phyloP scores from a whole-genome alignment of 129 eudicot species.

The Ambrosia trifida region DNA sequence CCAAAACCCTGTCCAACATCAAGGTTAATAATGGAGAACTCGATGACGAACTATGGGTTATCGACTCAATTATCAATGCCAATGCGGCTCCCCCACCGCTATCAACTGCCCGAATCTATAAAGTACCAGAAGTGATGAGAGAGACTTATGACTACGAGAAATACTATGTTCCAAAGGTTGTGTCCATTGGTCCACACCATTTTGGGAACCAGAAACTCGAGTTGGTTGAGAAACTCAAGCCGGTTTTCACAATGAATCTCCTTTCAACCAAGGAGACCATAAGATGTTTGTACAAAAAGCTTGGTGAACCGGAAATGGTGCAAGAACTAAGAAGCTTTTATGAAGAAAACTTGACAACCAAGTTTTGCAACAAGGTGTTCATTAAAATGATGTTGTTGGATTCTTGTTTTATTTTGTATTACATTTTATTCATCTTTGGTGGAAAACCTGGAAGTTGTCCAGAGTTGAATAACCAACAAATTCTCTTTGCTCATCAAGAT shows the following conservation, averaged over 20 bases:
- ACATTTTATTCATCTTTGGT: slow-evolving; percentile 1
- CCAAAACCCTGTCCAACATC: no score
- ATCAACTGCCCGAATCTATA: neutral
- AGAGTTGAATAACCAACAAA: slow-evolving; percentile 23
- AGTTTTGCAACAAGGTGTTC: no score
- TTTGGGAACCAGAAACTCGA: slow-evolving; percentile 12
- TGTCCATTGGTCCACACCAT: slow-evolving; percentile 44
- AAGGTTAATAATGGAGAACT: no score
- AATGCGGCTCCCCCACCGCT: no score
- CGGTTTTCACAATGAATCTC: slow-evolving; percentile 15
- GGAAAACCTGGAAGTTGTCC: neutral
- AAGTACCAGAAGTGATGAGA: slow-evolving; percentile 14
- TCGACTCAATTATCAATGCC: no score
- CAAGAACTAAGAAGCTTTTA: slow-evolving; percentile 13
- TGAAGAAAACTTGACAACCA: neutral
- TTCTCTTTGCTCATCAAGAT: slow-evolving; percentile 29
- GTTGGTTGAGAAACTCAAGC: slow-evolving; percentile 23
- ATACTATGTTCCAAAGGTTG: slow-evolving; percentile 33
- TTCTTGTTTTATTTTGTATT: slow-evolving; percentile 30
- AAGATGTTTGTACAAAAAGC: slow-evolving; percentile 14
- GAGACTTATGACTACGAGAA: neutral
- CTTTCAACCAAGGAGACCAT: neutral
- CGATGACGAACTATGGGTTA: no score
- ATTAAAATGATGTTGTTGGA: no score
- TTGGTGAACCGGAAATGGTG: slow-evolving; percentile 11